Evolutionary conservation across 305 asterid genomes (phyloP).

Genomic region (Andrographis paniculata): DNA sequence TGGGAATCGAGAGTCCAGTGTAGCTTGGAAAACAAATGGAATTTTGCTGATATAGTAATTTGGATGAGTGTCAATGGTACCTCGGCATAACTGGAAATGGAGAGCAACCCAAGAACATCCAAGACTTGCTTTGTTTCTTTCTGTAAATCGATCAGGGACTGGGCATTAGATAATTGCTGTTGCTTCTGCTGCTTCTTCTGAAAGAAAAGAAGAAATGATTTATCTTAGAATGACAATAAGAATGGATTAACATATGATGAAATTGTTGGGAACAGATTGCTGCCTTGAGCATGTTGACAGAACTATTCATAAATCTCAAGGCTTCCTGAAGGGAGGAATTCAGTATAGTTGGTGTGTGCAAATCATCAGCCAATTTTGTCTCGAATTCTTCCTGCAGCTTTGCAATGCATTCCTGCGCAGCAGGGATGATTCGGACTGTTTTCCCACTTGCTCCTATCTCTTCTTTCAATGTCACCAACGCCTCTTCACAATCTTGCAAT

Average conservation of each 20-base stretch:
- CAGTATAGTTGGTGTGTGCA: conserved; percentile 65
- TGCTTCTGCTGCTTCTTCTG: conserved; percentile 58
- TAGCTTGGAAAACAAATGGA: no score
- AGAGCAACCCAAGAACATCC: conserved; percentile 61
- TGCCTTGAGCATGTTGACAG: conserved; percentile 53
- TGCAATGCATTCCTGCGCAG: conserved; percentile 44
- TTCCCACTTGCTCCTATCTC: conserved; percentile 27
- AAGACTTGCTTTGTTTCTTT: conserved; percentile 46
- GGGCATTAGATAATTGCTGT: conserved; percentile 31
- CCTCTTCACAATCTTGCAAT: conserved; percentile 54
- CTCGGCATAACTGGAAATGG: conserved; percentile 52
- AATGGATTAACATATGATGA: not conserved
- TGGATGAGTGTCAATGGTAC: conserved; percentile 24
- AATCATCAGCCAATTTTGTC: conserved; percentile 64
- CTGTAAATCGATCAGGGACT: conserved; percentile 44
- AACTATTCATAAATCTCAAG: conserved; percentile 42
- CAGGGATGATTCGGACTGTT: conserved; percentile 29
- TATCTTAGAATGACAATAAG: not conserved
- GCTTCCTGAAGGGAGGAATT: conserved; percentile 56
- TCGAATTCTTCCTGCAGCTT: conserved; percentile 55
- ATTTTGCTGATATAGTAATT: not conserved
- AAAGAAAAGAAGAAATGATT: conserved; percentile 5
- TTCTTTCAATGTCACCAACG: conserved; percentile 31
- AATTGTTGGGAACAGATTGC: conserved; percentile 2
- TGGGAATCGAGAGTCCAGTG: no score